Evolutionary conservation across 129 eudicot species (phyloP).

Genomic region (Gnaphalium uliginosum): DNA sequence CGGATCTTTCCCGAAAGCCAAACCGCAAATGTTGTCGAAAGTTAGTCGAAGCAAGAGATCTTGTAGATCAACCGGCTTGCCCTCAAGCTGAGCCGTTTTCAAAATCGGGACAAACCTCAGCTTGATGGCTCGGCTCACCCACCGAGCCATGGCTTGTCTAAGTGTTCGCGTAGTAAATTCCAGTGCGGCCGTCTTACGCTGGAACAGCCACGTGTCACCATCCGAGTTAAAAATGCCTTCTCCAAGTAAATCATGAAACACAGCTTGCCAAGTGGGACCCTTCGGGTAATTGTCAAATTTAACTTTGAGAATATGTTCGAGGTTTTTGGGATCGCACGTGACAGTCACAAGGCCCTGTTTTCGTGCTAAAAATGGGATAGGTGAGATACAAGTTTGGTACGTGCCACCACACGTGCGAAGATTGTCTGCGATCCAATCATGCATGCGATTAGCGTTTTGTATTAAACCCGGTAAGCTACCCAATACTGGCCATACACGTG

Average conservation of each 20-base stretch:
- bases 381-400: slow-evolving; percentile 60
- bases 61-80: slow-evolving; percentile 63
- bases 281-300: slow-evolving; percentile 73
- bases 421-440: slow-evolving; percentile 73
- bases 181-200: slow-evolving; percentile 78
- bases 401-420: slow-evolving; percentile 68
- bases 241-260: slow-evolving; percentile 68
- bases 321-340: slow-evolving; percentile 73
- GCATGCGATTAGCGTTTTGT: slow-evolving; percentile 54
- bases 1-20: slow-evolving; percentile 79
- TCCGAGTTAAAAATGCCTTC: slow-evolving; percentile 74
- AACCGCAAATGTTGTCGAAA: slow-evolving; percentile 73
- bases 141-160: slow-evolving; percentile 81
- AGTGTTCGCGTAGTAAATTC: slow-evolving; percentile 75
- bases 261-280: slow-evolving; percentile 81
- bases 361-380: slow-evolving; percentile 58
- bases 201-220: slow-evolving; percentile 81
- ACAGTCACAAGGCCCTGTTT: slow-evolving; percentile 77
- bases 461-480: slow-evolving; percentile 69
- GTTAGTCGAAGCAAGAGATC: slow-evolving; percentile 73
- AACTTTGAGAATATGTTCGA: slow-evolving; percentile 61
- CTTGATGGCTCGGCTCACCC: slow-evolving; percentile 79
- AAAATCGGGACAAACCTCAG: slow-evolving; percentile 57
- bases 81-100: slow-evolving; percentile 51
- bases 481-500: slow-evolving; percentile 65